Evolutionary conservation across 345 rosid genomes (phyloP), one percentile per base, ranked within the genome.

Genomic region (Arabis hirsuta): DNA sequence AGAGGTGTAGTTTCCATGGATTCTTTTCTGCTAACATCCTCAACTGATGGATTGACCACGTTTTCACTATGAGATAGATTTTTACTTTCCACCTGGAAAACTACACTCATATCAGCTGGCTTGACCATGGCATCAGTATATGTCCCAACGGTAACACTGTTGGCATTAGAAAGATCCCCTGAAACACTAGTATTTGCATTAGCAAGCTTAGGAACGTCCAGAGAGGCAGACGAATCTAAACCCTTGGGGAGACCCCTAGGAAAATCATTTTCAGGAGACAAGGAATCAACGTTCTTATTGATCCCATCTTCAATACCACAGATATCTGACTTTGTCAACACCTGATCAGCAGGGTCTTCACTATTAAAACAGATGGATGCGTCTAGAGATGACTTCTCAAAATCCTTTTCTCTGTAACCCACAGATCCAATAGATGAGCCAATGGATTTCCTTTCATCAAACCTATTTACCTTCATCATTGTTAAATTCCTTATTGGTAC

Each of bases 361-460:
- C 69, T 57, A 58, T 67, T 65, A 45, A 82, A 65, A 55, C 1
- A 61, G 59, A 74, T 60, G 62, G 67, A 77, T 20, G 78, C 74
- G 71, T 79, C 70, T 64, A 58, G 27, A 59, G 48, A 60, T 68
- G 55, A 53, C 47, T 62, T 76, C 67, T 63, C 75, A 34, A 63
- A 60, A 80, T 79, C 71, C 20, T 71, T 77, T 77, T 73, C 84
- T 59, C 60, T 73, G 60, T 51, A 46, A 69, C 58, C 65, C 63
- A 78, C 62, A 36, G 79, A 79, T 59, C 56, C 73, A 59, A 44
- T 20, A 62, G 83, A 71, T 45, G 82, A 72, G 53, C 55, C 41
- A 65, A 43, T 47, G 38, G 54, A 38, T 11, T 56, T 78, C 76
- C 76, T 75, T 72, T 74, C 81, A 76, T 63, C 65, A 61, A 48